Percentiles rank a stretch among this genome's conserved stretches.
Conservation (phyloP, 2,329 filamentous ascomycete species). For the Colletotrichum gigasporum region DNA sequence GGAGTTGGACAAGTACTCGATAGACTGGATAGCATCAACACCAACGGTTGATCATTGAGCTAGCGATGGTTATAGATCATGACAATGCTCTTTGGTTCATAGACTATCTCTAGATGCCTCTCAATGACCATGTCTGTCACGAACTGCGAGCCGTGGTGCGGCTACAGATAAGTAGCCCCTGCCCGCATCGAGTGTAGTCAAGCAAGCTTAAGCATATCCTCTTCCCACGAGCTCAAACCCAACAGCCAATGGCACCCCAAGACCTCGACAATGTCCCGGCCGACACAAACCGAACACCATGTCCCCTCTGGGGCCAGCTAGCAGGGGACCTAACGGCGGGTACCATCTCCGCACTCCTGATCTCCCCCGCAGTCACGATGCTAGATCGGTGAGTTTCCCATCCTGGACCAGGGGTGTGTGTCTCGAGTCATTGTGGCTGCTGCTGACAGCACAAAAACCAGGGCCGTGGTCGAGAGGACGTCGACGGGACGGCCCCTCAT, state of each 20-base stretch:
- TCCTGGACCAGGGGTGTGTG: not conserved
- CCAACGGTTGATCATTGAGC: no score
- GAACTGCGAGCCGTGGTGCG: not conserved
- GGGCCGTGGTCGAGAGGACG: constrained; percentile 32
- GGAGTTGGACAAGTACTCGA: no score
- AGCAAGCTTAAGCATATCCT: not conserved
- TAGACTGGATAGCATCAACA: no score
- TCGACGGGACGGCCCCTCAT: constrained; percentile 29
- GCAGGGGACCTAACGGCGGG: constrained; percentile 37
- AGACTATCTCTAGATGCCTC: no score
- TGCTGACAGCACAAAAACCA: constrained; percentile 6
- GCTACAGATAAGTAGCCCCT: constrained; percentile 12
- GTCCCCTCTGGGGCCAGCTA: constrained; percentile 3
- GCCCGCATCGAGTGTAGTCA: not conserved
- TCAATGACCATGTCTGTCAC: no score
- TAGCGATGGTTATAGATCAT: no score
- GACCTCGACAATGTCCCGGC: not conserved
- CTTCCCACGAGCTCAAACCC: not conserved
- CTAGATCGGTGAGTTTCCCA: constrained; percentile 37
- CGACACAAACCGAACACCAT: not conserved
- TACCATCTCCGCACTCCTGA: constrained; percentile 38
- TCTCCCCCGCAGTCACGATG: constrained; percentile 39
- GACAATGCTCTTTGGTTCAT: no score
- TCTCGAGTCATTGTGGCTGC: not conserved
- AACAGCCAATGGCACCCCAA: constrained; percentile 7